Evolutionary conservation across 2,329 filamentous ascomycete genomes (phyloP), one percentile per base, ranked within the genome.

Genomic region (Bipolaris victoriae): DNA sequence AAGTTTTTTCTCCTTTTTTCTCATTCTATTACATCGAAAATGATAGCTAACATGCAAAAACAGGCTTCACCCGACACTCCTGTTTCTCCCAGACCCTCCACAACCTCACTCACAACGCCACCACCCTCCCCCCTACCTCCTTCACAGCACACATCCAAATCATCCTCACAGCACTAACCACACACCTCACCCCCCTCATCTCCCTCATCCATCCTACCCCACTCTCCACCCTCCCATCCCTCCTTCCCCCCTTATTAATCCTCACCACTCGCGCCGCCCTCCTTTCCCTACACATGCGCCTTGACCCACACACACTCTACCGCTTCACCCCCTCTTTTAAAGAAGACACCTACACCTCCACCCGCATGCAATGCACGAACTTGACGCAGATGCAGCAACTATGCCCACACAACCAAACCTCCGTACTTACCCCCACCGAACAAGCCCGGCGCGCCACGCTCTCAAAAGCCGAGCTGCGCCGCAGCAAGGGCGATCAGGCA

Each of bases 261-360:
- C 52, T 69, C 57, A 53, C 64, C 43, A 39, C 52, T 15, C 33
- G 47, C n/a, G 65, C 72, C 20, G 71, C 52, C 6, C 39, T 72
- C 0, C 58, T 74, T 10, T 59, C 55, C 40, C 60, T 75, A 0
- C 44, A 57, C 35, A 73, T 75, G 69, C 65, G 61, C 20, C 29
- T 65, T 5, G 67, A 72, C 43, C 41, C 58, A 0, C 60, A 68
- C 54, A 75, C 71, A 2, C 63, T 63, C 2, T 76, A 76, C 63
- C 54, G 67, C 63, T 59, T 70, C 52, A 40, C 48, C 1, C 69
- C 69, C 13, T 35, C 63, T 0, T 64, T 66, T 62, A 73, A 74
- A 52, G 70, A 74, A 61, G 63, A 68, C 15, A 44, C 9, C 15
- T 74, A 63, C 52, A 41, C 20, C 3, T 6, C 15, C 3, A 7